phyloP scores from a whole-genome alignment of 1,139 yeast genomes.

The Protomyces macrosporus region DNA sequence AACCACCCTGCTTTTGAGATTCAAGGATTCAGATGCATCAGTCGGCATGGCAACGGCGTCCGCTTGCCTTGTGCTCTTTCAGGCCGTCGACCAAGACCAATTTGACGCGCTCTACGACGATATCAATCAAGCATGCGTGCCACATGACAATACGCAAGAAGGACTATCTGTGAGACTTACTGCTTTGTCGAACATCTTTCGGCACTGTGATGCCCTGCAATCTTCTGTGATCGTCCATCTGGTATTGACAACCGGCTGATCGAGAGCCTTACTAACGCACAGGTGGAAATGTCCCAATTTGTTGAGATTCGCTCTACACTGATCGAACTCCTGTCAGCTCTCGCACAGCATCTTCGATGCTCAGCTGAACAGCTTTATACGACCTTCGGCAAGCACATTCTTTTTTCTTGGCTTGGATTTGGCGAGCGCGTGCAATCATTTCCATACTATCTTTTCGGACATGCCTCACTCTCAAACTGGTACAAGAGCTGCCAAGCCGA shows the following conservation, averaged over 20 bases:
- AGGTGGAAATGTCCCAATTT: not conserved
- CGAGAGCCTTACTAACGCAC: not conserved
- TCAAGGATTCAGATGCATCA: not conserved
- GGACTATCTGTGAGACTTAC: not conserved
- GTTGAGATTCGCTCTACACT: not conserved
- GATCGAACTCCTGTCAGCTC: not conserved
- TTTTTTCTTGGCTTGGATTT: not conserved
- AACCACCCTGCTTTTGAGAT: not conserved
- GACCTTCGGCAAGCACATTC: not conserved
- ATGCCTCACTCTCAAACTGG: not conserved
- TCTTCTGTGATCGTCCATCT: not conserved
- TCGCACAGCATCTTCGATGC: not conserved
- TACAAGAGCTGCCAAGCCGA: not conserved
- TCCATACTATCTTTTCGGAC: conserved; percentile 4
- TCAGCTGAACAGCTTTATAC: not conserved
- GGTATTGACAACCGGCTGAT: not conserved
- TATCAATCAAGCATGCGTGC: not conserved
- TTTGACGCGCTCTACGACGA: not conserved
- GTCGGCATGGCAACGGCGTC: not conserved
- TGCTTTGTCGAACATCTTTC: not conserved
- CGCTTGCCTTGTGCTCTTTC: not conserved
- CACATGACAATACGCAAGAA: not conserved
- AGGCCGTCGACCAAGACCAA: not conserved
- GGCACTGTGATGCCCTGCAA: not conserved
- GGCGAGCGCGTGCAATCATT: not conserved